Conservation (phyloP, 306 rosid species). For the Astragalus membranaceus region DNA sequence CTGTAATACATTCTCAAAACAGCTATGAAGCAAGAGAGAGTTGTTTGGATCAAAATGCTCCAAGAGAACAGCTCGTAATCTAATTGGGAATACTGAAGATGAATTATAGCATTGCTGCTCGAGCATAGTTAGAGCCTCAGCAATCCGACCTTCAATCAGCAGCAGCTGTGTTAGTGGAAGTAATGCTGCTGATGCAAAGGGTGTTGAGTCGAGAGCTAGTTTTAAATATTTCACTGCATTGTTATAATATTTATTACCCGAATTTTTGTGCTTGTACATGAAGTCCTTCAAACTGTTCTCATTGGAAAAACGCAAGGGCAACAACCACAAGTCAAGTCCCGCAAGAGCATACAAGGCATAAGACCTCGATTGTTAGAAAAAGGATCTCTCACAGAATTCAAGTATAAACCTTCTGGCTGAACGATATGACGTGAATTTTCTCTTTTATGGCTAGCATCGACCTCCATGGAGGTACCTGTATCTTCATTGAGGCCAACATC, state of each 20-base stretch:
- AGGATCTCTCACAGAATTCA: conserved; percentile 31
- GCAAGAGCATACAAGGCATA: conserved; percentile 47
- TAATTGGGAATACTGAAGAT: not conserved
- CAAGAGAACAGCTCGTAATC: conserved; percentile 52
- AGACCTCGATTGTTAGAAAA: not conserved
- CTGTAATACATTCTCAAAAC: conserved; percentile 53
- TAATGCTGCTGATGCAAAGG: conserved; percentile 41
- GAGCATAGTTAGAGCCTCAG: too few species aligned
- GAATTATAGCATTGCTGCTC: too few species aligned
- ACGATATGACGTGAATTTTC: conserved; percentile 29
- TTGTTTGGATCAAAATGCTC: conserved; percentile 44
- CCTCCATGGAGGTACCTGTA: conserved; percentile 16
- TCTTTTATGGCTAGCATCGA: conserved; percentile 21
- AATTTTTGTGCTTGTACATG: conserved; percentile 21
- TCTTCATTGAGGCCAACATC: conserved; percentile 10
- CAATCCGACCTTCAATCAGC: too few species aligned
- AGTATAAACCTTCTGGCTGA: conserved; percentile 39
- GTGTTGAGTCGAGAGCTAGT: conserved; percentile 41
- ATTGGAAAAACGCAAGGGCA: conserved; percentile 57
- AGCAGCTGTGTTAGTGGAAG: conserved; percentile 67
- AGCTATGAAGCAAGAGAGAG: conserved; percentile 22
- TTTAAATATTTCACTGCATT: conserved; percentile 51
- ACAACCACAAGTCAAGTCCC: conserved; percentile 48
- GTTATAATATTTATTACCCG: conserved; percentile 39
- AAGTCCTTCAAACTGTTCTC: conserved; percentile 39